Conservation (phyloP, 805 yeast genomes). For the Kregervanrija pseudodelftensis region DNA sequence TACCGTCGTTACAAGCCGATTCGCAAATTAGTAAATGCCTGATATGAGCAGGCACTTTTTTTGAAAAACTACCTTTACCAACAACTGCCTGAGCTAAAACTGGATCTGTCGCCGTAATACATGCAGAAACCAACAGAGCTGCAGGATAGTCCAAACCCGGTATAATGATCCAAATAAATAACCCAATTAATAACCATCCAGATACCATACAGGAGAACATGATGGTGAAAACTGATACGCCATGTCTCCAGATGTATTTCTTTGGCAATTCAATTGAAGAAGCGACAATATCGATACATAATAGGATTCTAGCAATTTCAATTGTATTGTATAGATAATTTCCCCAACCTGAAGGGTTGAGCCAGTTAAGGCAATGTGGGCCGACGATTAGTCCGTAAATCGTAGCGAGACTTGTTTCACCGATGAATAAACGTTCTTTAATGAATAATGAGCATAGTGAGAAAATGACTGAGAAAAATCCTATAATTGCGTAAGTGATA, state of each 20-base stretch:
- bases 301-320: constrained; percentile 52
- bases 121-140: constrained; percentile 55
- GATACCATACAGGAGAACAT: constrained; percentile 61
- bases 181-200: constrained; percentile 60
- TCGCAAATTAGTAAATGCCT: constrained; percentile 59
- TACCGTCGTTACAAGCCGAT: constrained; percentile 69
- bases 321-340: constrained; percentile 43
- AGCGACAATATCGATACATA: constrained; percentile 62
- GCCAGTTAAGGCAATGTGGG: constrained; percentile 52
- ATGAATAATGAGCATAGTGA: constrained; percentile 49
- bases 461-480: constrained; percentile 50
- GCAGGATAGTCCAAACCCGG: constrained; percentile 49
- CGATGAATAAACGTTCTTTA: constrained; percentile 50
- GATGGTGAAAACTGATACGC: constrained; percentile 45
- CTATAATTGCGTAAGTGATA: constrained; percentile 47
- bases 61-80: constrained; percentile 62
- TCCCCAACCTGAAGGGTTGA: constrained; percentile 48
- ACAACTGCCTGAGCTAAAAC: constrained; percentile 65
- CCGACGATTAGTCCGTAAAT: constrained; percentile 53
- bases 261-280: constrained; percentile 66
- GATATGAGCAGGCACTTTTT: constrained; percentile 50
- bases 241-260: constrained; percentile 49
- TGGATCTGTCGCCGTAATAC: constrained; percentile 73
- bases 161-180: constrained; percentile 52
- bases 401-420: constrained; percentile 58